Percentiles rank a stretch among this genome's conserved stretches.
phyloP scores from a whole-genome alignment of 2,329 filamentous ascomycete species.

The Exserohilum rostratum region DNA sequence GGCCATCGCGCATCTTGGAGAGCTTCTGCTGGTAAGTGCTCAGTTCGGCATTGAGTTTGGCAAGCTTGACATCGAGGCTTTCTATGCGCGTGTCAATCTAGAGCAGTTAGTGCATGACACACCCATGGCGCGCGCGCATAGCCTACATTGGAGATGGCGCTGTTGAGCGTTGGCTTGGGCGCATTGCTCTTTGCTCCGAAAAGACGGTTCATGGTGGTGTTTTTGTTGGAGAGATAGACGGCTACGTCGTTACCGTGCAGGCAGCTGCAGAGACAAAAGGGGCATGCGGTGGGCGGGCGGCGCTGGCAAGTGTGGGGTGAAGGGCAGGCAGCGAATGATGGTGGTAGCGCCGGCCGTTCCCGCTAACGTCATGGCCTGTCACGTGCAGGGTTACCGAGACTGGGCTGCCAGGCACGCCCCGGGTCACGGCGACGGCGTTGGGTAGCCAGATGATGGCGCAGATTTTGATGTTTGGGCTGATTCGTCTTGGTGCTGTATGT shows the following conservation, averaged over 20 bases:
- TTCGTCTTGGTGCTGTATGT: neutral
- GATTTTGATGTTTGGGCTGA: neutral
- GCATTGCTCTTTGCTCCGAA: constrained; percentile 87
- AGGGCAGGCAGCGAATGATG: constrained; percentile 13
- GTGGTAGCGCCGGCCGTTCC: constrained; percentile 14
- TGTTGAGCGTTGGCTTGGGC: constrained; percentile 86
- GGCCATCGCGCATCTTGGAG: constrained; percentile 90
- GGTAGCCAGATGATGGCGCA: neutral
- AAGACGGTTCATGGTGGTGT: constrained; percentile 81
- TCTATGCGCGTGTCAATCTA: constrained; percentile 81
- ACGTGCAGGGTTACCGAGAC: constrained; percentile 6
- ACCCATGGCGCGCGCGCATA: constrained; percentile 5
- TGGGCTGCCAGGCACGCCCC: neutral
- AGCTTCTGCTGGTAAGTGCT: constrained; percentile 86
- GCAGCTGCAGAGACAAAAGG: neutral
- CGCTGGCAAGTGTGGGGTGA: constrained; percentile 14
- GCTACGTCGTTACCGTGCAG: neutral
- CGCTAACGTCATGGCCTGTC: constrained; percentile 15
- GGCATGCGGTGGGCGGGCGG: neutral
- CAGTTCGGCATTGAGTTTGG: constrained; percentile 89
- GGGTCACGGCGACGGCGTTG: neutral
- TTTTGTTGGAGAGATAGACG: neutral
- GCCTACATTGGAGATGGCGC: constrained; percentile 79
- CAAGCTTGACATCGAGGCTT: constrained; percentile 91
- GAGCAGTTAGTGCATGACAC: constrained; percentile 23